Percentiles rank a stretch among this genome's conserved stretches.
Conservation (phyloP, 495 filamentous ascomycete genomes). For the Pseudevernia furfuracea region DNA sequence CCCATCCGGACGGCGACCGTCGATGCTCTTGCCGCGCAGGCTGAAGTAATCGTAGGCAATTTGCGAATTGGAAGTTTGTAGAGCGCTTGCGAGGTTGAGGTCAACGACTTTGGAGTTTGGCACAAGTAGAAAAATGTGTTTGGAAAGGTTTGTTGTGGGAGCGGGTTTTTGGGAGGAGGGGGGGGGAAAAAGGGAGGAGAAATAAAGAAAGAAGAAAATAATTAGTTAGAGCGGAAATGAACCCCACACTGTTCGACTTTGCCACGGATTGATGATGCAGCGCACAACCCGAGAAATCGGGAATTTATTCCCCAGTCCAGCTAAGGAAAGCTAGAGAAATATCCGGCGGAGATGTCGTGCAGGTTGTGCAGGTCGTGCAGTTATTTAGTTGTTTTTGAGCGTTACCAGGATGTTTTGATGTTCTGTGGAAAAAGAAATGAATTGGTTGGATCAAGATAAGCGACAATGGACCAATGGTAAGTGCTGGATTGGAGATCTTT, state of each 20-base stretch:
- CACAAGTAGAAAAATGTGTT: background rate
- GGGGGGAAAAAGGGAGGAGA: background rate
- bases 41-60: background rate
- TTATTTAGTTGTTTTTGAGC: background rate
- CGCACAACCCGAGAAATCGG: background rate
- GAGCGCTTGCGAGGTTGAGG: background rate
- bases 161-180: background rate
- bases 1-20: slow-evolving; percentile 47
- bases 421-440: background rate
- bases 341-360: slow-evolving; percentile 13
- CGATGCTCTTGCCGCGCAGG: slow-evolving; percentile 6
- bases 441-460: slow-evolving; percentile 16
- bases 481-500: background rate
- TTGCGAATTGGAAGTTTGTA: background rate
- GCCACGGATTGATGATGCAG: slow-evolving; percentile 11
- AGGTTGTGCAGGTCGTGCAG: background rate
- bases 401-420: no score
- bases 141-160: background rate
- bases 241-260: slow-evolving; percentile 10
- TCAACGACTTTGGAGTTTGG: background rate
- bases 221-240: background rate
- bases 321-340: background rate
- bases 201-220: background rate
- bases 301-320: slow-evolving; percentile 7
- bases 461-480: slow-evolving; percentile 8